Conservation (phyloP, 2,329 filamentous ascomycete species). For the Metarhizium album region DNA sequence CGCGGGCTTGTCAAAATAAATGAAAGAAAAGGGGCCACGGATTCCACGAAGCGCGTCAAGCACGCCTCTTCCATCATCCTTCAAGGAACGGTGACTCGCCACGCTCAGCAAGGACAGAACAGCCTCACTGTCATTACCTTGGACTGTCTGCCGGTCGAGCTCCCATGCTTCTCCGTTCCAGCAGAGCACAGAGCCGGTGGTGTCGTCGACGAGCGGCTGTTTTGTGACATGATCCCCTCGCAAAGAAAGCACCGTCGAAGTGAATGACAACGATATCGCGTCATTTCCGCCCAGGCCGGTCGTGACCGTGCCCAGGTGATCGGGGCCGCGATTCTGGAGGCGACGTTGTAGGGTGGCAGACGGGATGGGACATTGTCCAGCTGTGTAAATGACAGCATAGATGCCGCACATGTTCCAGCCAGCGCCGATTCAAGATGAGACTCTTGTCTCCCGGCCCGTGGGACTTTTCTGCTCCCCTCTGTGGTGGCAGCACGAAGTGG, state of each 20-base stretch:
- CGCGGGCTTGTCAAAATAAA: conserved; percentile 60
- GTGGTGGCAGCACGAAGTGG: neutral
- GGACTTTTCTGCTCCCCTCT: no score
- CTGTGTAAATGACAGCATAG: conserved; percentile 35
- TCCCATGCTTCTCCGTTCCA: conserved; percentile 98
- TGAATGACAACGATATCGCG: conserved; percentile 46
- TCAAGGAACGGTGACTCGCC: conserved; percentile 19
- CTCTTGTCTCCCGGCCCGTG: neutral
- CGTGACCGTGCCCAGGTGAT: conserved; percentile 39
- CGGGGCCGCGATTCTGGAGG: conserved; percentile 48
- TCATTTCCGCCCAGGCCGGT: conserved; percentile 15
- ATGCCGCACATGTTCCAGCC: conserved; percentile 47
- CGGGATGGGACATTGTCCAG: conserved; percentile 17
- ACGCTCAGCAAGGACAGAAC: conserved; percentile 52
- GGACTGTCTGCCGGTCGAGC: conserved; percentile 45
- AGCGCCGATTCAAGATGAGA: neutral
- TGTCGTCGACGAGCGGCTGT: conserved; percentile 59
- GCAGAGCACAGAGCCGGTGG: conserved; percentile 60
- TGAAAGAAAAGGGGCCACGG: conserved; percentile 80
- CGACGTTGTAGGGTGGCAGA: conserved; percentile 29
- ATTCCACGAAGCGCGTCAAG: conserved; percentile 48
- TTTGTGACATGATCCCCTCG: conserved; percentile 59
- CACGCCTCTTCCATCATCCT: conserved; percentile 21
- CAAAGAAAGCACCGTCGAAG: conserved; percentile 84
- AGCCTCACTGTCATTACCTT: conserved; percentile 66